Evolutionary conservation across 2,329 filamentous ascomycete species (phyloP), one percentile per base, ranked within the genome.

Genomic region (Fusarium pseudograminearum): DNA sequence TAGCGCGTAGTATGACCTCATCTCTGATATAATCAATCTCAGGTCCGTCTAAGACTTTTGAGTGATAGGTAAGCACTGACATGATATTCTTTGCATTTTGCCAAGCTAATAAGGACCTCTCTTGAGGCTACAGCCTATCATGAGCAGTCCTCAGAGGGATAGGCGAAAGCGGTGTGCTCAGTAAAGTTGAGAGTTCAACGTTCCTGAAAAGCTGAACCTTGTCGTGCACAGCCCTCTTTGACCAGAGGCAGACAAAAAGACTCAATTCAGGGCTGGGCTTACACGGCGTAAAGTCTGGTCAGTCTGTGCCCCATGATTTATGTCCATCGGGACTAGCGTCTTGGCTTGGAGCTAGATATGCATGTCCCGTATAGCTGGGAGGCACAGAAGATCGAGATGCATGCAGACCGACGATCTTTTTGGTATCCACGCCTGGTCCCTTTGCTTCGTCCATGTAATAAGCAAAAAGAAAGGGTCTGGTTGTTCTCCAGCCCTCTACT

Each of bases 311-410:
- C 34, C 5, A 20, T 36, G 15, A 15, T 41, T 40, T 52, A 41
- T 52, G 48, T 52, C 34, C 20, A 7, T 24, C 12, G 11, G 4
- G 14, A 14, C 48, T 52, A 52, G 48, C 24, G 48, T 22, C 34
- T 52, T 52, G 48, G 34, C 8, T 12, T 28, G 38, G 38, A 53
- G 55, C 72, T 74, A 74, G 33, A 63, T 59, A 67, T 63, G 72
- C 72, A 74, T 61, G 70, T 62, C 51, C 70, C 68, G 72, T 73
- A 63, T 72, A 74, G 65, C 61, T 61, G 64, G 55, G 52, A 71
- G 70, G 56, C 54, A 57, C 64, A 61, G 51, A 50, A 69, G 60
- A 73, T 72, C 68, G 65, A 64, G 52, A 70, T 74, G 61, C 52
- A 73, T 61, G 63, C 65, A 69, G 46, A 57, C 63, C 20, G 57